Base-by-base conservation (phyloP, 371 early-diverging fungal genomes). In the Mucor lusitanicus region DNA sequence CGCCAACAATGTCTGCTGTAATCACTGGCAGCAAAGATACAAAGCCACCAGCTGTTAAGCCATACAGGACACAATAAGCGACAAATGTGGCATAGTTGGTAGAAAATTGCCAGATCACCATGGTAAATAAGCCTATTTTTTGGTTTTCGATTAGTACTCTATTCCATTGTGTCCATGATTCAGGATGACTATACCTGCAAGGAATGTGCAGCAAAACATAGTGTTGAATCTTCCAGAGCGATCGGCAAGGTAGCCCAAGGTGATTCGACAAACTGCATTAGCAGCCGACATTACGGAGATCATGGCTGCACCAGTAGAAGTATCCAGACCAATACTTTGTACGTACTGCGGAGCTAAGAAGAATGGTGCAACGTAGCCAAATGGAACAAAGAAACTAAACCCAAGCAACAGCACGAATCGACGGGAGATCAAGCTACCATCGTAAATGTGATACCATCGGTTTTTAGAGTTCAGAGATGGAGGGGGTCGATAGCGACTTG, bases 81-180 rank as follows among this genome's bases (percentile, higher is more conserved):
- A 57, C 65, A 63, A 67, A 77, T 6, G 50, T 17, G 28, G 46
- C 56, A 64, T 67, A 67, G 67, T 3, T 91, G 87, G 0, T 81
- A 82, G 39, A 88, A 86, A 70, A 89, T 15, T 87, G 87, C 92
- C 92, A 92, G 37, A 90, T 63, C 3, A 88, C 57, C 69, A 89
- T 77, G 7, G 85, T 84, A 27, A 87, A 78, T 1, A 87, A 21
- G 46, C 70, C 80, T 77, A 42, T 33, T 11, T 37, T 19, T 12
- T 42, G 6, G 30, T 30, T 15, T 8, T 3, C 5, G 23, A 9
- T 35, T 13, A 23, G 21, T 48, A 25, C 12, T 15, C n/a, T n/a
- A 7, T n/a, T 44, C 7, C 6, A 44, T 6, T 30, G 30, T 2
- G 30, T 30, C 30, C 30, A 30, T 6, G 30, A n/a, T n/a, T 30